Conservation (phyloP, 2,329 filamentous ascomycete genomes). For the Colletotrichum abscissum region DNA sequence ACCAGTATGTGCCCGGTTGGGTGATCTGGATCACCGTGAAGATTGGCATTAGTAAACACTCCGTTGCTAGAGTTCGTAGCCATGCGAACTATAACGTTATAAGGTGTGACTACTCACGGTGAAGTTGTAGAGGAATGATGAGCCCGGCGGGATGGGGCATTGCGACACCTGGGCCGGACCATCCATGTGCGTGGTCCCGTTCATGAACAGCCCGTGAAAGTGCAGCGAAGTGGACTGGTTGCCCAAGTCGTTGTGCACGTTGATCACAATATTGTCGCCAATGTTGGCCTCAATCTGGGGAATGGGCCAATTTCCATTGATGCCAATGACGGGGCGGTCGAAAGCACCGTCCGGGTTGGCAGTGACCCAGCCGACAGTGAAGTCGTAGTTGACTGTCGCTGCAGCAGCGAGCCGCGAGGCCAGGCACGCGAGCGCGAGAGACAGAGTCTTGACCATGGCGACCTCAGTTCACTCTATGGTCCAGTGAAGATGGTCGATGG, state of each 20-base stretch:
- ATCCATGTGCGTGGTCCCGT: conserved; percentile 77
- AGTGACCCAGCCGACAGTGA: conserved; percentile 77
- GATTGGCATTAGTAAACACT: no score
- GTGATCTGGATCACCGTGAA: conserved; percentile 52
- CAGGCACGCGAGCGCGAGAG: no score
- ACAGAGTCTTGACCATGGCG: conserved; percentile 52
- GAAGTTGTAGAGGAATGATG: conserved; percentile 76
- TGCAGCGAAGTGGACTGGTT: conserved; percentile 73
- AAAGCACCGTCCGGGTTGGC: conserved; percentile 77
- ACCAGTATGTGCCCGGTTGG: conserved; percentile 84
- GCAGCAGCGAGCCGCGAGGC: no score
- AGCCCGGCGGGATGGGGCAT: conserved; percentile 72
- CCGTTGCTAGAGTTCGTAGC: no score
- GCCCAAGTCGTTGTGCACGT: conserved; percentile 68
- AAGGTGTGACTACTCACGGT: conserved; percentile 54
- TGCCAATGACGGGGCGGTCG: conserved; percentile 76
- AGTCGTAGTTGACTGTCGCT: conserved; percentile 60
- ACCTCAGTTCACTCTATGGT: conserved; percentile 37
- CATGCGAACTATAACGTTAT: no score
- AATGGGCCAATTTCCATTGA: conserved; percentile 82
- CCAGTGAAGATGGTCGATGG: no score
- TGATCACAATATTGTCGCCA: conserved; percentile 71
- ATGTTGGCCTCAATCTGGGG: conserved; percentile 72
- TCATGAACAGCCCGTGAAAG: conserved; percentile 79
- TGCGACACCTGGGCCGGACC: conserved; percentile 75